Percentiles rank a stretch among this genome's conserved stretches.
Conservation (phyloP, 176 grass and related monocot species). For the Aegilops umbellulata region DNA sequence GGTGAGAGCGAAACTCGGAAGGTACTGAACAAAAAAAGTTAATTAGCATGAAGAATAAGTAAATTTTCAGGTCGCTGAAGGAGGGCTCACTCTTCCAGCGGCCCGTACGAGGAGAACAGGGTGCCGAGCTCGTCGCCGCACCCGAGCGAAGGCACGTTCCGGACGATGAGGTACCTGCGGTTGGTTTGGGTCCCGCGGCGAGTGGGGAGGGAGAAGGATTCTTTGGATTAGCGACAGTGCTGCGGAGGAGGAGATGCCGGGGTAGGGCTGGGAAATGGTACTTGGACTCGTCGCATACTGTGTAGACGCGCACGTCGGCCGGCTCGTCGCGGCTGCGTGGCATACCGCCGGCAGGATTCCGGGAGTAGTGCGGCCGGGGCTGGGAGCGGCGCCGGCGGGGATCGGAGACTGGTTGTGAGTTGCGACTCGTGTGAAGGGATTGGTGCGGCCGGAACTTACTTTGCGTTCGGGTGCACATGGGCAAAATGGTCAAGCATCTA, state of each 20-base stretch:
- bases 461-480: no score
- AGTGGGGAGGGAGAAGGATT: not conserved
- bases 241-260: not conserved
- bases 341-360: conserved; percentile 30
- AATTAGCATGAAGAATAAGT: not conserved
- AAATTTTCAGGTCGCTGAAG: not conserved
- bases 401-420: not conserved
- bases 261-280: conserved; percentile 2
- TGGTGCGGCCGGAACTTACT: no score
- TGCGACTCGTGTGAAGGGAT: no score
- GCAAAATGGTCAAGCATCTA: no score
- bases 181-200: not conserved
- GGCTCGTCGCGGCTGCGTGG: conserved; percentile 55
- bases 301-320: conserved; percentile 65
- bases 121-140: conserved; percentile 69
- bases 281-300: conserved; percentile 93
- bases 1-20: no score
- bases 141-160: conserved; percentile 87
- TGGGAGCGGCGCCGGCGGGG: not conserved
- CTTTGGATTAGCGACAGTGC: not conserved
- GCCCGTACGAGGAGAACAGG: conserved; percentile 72
- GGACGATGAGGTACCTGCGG: conserved; percentile 78
- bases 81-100: conserved; percentile 75
- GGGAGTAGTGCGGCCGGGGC: not conserved
- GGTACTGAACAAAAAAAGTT: not conserved